These are phyloP conservation scores for Colletotrichum phormii DNA, from an alignment of 2,329 filamentous ascomycete species.

Conservation along the genomic window DNA sequence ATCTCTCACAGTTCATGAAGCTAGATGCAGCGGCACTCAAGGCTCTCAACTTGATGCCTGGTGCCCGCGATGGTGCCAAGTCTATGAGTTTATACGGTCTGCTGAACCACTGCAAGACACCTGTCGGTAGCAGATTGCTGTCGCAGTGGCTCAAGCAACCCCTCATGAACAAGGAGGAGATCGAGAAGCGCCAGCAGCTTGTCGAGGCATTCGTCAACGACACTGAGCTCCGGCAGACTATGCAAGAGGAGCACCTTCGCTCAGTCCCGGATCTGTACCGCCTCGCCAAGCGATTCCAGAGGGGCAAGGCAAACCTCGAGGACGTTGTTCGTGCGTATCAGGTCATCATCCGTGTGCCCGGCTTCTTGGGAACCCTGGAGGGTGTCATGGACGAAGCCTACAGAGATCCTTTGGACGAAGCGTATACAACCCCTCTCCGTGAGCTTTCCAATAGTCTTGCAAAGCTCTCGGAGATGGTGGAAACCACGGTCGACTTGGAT, in stretches of 20 bases:
- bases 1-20: constrained; percentile 98
- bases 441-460: constrained; percentile 82
- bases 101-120: constrained; percentile 97
- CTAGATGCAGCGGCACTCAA: constrained; percentile 94
- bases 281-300: constrained; percentile 93
- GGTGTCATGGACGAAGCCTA: constrained; percentile 96
- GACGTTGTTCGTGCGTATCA: constrained; percentile 97
- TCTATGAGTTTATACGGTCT: constrained; percentile 96
- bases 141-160: constrained; percentile 99
- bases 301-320: constrained; percentile 89
- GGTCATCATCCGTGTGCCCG: constrained; percentile 90
- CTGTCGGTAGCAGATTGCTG: constrained; percentile 87
- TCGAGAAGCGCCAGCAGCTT: constrained; percentile 90
- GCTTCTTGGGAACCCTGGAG: constrained; percentile 89
- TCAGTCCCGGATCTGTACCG: constrained; percentile 95
- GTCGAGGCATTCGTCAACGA: constrained; percentile 96
- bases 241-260: constrained; percentile 95
- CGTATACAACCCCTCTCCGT: constrained; percentile 87
- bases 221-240: constrained; percentile 91
- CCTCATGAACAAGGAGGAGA: constrained; percentile 89
- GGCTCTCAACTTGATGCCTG: constrained; percentile 96
- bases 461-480: constrained; percentile 96
- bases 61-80: constrained; percentile 93
- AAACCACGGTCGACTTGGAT: constrained; percentile 96
- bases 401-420: constrained; percentile 84